Evolutionary conservation across 1,139 yeast species (phyloP).

Genomic region (Sugiyamaella novakii): DNA sequence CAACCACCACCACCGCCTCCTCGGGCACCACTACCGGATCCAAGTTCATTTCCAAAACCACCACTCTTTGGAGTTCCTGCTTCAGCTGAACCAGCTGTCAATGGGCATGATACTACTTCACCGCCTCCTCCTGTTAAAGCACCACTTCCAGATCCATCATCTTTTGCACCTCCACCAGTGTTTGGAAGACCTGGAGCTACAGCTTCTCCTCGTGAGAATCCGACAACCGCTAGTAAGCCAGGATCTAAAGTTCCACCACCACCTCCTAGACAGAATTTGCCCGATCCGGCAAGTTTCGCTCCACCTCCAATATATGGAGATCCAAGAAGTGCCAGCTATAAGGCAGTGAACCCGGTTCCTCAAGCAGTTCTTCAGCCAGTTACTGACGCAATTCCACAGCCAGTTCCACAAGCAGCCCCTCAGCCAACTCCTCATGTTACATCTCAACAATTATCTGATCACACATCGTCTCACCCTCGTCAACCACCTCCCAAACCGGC

Average conservation of each 20-base stretch:
- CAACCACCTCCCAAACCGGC: constrained; percentile 22
- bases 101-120: constrained; percentile 2
- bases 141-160: constrained; percentile 45
- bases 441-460: too few species aligned
- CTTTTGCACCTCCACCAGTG: constrained; percentile 51
- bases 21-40: constrained; percentile 24
- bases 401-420: constrained; percentile 8
- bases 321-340: constrained; percentile 21
- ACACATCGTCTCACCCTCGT: constrained; percentile 21
- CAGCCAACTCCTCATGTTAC: constrained; percentile 8
- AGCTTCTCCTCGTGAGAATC: constrained; percentile 15
- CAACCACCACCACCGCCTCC: constrained; percentile 21
- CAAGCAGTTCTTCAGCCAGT: constrained; percentile 20
- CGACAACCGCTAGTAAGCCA: constrained; percentile 13
- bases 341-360: constrained; percentile 6
- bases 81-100: constrained; percentile 7
- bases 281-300: constrained; percentile 48
- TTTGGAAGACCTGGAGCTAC: constrained; percentile 21
- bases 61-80: constrained; percentile 24
- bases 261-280: constrained; percentile 36
- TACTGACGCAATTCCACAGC: constrained; percentile 15
- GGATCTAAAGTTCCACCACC: constrained; percentile 22
- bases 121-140: constrained; percentile 18
- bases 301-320: constrained; percentile 45
- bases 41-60: constrained; percentile 27